Evolutionary conservation across 768 basidiomycete species (phyloP).

Genomic region (Cytidiella melzeri): DNA sequence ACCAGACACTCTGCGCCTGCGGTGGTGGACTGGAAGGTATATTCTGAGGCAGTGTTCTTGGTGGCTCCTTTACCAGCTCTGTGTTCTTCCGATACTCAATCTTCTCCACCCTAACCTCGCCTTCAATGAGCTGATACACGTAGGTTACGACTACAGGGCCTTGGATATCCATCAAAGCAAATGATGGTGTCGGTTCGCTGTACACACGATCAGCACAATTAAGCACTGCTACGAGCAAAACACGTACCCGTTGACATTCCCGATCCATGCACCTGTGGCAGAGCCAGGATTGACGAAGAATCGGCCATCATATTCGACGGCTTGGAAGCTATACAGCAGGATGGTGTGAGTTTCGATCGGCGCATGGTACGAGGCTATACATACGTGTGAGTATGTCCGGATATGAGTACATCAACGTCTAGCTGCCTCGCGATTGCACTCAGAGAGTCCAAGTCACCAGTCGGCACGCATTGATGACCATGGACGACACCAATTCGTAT

Average conservation of each 20-base stretch:
- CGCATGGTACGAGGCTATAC: slow-evolving; percentile 22
- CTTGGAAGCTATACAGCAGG: slow-evolving; percentile 84
- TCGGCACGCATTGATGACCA: slow-evolving; percentile 90
- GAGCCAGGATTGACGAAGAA: slow-evolving; percentile 97
- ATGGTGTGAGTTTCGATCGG: background rate
- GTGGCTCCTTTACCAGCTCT: slow-evolving; percentile 32
- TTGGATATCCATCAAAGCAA: slow-evolving; percentile 97
- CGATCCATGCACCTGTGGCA: slow-evolving; percentile 93
- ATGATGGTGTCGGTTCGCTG: slow-evolving; percentile 87
- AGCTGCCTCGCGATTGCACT: slow-evolving; percentile 86
- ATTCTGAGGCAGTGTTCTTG: slow-evolving; percentile 45
- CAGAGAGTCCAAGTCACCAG: slow-evolving; percentile 88
- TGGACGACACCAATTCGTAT: slow-evolving; percentile 91
- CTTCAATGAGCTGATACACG: slow-evolving; percentile 91
- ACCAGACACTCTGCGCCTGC: slow-evolving; percentile 27
- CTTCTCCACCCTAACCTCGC: slow-evolving; percentile 91
- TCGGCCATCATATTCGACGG: slow-evolving; percentile 81
- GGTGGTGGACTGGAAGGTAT: slow-evolving; percentile 38
- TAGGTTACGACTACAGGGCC: slow-evolving; percentile 96
- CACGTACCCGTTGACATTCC: slow-evolving; percentile 58
- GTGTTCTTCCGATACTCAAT: slow-evolving; percentile 74
- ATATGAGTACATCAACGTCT: slow-evolving; percentile 95
- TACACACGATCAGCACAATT: background rate
- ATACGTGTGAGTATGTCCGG: slow-evolving; percentile 92
- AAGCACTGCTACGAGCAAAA: background rate